phyloP scores from a whole-genome alignment of 2,329 filamentous ascomycete genomes.

The Nannizziopsis arthrosporioides region DNA sequence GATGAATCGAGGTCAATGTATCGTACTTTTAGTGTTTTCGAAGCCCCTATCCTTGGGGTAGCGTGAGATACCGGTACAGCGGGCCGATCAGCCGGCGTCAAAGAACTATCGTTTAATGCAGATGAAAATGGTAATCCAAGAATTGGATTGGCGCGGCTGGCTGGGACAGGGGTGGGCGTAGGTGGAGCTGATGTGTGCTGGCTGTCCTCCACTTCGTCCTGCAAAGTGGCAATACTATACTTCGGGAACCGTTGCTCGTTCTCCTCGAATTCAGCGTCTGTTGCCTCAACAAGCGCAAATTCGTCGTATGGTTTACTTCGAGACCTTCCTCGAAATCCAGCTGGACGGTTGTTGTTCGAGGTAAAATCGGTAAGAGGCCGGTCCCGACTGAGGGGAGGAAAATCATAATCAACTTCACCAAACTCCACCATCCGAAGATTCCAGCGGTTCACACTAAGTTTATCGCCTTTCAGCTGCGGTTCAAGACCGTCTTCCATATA shows the following conservation, averaged over 20 bases:
- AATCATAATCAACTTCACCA: conserved; percentile 55
- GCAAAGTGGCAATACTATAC: conserved; percentile 29
- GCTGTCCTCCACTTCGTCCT: conserved; percentile 22
- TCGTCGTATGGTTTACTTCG: conserved; percentile 56
- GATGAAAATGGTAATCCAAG: conserved; percentile 37
- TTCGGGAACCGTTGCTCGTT: conserved; percentile 48
- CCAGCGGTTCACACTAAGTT: conserved; percentile 52
- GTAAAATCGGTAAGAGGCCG: conserved; percentile 52
- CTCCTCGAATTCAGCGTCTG: conserved; percentile 43
- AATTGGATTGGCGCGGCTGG: conserved; percentile 31
- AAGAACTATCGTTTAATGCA: conserved; percentile 34
- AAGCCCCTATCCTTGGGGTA: conserved; percentile 45
- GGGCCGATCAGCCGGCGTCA: conserved; percentile 38
- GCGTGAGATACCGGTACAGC: conserved; percentile 35
- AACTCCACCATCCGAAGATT: conserved; percentile 57
- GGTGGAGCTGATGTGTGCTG: conserved; percentile 15
- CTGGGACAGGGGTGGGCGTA: conserved; percentile 11
- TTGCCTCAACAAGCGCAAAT: conserved; percentile 53
- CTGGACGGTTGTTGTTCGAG: conserved; percentile 54
- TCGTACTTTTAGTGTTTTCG: conserved; percentile 48
- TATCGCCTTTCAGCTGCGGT: conserved; percentile 41
- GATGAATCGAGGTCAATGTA: conserved; percentile 50
- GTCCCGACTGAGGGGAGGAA: conserved; percentile 47
- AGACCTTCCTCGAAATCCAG: conserved; percentile 41
- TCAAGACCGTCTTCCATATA: conserved; percentile 49